phyloP scores from a whole-genome alignment of 169 alveolate genomes.

The Prorocentrum cordatum region DNA sequence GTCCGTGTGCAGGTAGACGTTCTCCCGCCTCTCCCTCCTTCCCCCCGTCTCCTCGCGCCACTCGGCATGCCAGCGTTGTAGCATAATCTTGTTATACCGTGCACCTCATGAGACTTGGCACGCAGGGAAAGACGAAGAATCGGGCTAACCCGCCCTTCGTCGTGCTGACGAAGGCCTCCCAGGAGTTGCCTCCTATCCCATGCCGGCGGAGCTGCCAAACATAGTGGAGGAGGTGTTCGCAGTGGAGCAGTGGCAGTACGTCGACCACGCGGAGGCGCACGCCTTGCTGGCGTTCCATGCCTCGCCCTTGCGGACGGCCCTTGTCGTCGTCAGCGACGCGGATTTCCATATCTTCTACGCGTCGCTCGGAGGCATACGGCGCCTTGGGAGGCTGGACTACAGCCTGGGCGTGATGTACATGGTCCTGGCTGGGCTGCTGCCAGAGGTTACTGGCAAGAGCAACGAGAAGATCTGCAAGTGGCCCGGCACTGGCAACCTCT shows the following conservation, averaged over 20 bases:
- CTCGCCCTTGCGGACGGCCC: constrained; percentile 11
- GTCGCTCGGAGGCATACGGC: background rate
- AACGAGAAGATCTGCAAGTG: background rate
- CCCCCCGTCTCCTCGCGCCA: background rate
- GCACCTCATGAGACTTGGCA: too few species aligned
- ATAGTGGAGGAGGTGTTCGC: background rate
- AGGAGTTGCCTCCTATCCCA: background rate
- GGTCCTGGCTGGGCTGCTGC: background rate
- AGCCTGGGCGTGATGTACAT: constrained; percentile 1
- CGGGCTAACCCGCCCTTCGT: too few species aligned
- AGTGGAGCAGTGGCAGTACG: constrained; percentile 15
- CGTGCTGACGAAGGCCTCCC: background rate
- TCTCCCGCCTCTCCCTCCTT: too few species aligned
- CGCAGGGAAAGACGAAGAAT: too few species aligned
- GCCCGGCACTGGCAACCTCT: background rate
- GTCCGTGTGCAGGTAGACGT: too few species aligned
- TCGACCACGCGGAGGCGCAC: constrained; percentile 1
- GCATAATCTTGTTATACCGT: background rate
- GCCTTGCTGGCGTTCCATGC: constrained; percentile 9
- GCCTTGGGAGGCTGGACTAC: background rate
- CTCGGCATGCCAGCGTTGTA: background rate
- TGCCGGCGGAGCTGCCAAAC: background rate
- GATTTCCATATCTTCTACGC: background rate
- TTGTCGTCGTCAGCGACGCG: constrained; percentile 13
- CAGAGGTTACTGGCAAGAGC: constrained; percentile 4